Evolutionary conservation across 2,329 filamentous ascomycete species (phyloP), one percentile per base, ranked within the genome.

Genomic region (Xylaria sp.): DNA sequence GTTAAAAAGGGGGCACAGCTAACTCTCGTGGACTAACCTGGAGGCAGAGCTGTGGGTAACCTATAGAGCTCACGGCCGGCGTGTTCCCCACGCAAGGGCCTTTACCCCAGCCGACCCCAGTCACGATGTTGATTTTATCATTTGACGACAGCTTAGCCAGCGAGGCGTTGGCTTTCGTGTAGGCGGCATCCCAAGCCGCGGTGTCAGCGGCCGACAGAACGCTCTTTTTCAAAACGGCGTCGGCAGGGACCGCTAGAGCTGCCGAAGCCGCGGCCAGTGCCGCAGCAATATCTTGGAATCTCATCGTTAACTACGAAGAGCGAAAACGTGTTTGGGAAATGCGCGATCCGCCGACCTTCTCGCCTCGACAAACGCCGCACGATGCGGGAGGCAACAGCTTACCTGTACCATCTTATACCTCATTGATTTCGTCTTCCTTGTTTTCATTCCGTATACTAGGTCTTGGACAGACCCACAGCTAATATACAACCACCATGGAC

Each of bases 81-180:
- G 87, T 90, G 76, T 90, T 90, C 49, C 89, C 89, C 8, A 91
- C 89, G 75, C 91, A 92, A 69, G 89, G 86, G 0, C 89, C 90
- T 82, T 92, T 91, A 74, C 86, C 83, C 92, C 92, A 94, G 25
- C 93, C 92, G 3, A 89, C 87, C 13, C 93, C 93, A 0, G 91
- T 92, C 3, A 92, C 94, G 68, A 96, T 85, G 75, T 91, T 92
- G 75, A 95, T 87, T 80, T 96, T 97, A 78, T 96, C 92, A 2
- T 88, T 82, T 55, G 93, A 83, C 12, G 89, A 91, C 83, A 97
- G 90, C 77, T 88, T 87, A 41, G 84, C 83, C 3, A 97, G 87
- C 69, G 94, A 81, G 4, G 86, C 81, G 15, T 88, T 86, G 0
- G 93, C 93, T 78, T 92, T 92, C 55, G 82, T 80, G 78, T 94